Conservation (phyloP, 257 asterid species). For the Ocimum tenuiflorum region DNA sequence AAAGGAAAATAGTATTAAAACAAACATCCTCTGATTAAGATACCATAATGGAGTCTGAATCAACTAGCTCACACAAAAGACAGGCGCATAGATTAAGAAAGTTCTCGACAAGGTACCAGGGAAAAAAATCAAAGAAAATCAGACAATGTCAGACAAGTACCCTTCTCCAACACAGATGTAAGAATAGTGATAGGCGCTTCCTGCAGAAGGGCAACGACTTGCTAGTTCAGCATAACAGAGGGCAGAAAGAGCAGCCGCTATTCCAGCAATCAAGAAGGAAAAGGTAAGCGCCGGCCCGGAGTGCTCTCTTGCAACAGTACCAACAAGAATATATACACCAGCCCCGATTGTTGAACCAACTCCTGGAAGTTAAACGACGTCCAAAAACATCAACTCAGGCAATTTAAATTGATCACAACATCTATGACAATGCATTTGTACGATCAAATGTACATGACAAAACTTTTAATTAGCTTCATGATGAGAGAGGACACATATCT, state of each 20-base stretch:
- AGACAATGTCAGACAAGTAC: conserved; percentile 29
- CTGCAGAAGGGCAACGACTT: conserved; percentile 95
- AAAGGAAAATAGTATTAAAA: not conserved
- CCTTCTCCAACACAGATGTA: conserved; percentile 95
- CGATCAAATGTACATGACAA: too few relatives aligned
- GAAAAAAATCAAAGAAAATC: not conserved
- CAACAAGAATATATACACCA: conserved; percentile 91
- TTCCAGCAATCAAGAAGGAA: conserved; percentile 87
- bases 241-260: conserved; percentile 96
- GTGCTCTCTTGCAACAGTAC: conserved; percentile 95
- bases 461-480: too few relatives aligned
- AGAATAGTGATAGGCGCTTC: conserved; percentile 97
- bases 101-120: not conserved
- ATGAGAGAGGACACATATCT: too few relatives aligned
- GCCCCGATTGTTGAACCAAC: conserved; percentile 97
- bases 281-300: conserved; percentile 87
- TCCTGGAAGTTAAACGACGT: conserved; percentile 42
- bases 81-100: not conserved
- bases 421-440: not conserved
- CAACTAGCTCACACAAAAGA: not conserved
- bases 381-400: not conserved
- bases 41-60: not conserved
- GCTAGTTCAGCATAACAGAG: conserved; percentile 93
- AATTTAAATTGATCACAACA: not conserved
- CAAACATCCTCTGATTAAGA: not conserved